Percentiles rank a stretch among this genome's conserved stretches.
phyloP scores from a whole-genome alignment of 2,329 filamentous ascomycete genomes.

The Aspergillus sclerotialis region DNA sequence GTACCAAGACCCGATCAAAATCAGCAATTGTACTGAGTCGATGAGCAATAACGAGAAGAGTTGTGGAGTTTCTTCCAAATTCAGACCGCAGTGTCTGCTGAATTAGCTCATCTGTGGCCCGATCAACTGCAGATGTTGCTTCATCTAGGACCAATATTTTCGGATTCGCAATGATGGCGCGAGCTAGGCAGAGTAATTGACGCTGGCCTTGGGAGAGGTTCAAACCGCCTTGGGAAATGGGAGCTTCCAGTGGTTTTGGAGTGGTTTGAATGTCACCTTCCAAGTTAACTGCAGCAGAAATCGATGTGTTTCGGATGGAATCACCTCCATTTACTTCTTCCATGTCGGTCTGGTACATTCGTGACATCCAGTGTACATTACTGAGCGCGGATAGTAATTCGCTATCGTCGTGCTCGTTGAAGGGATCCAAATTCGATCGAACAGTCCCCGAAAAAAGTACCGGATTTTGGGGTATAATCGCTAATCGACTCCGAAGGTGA shows the following conservation, averaged over 20 bases:
- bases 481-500: constrained; percentile 60
- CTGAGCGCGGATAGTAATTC: constrained; percentile 61
- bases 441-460: constrained; percentile 74
- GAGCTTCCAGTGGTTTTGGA: constrained; percentile 56
- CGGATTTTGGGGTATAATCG: constrained; percentile 75
- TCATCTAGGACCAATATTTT: constrained; percentile 74
- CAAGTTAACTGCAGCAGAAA: constrained; percentile 19
- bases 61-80: constrained; percentile 52
- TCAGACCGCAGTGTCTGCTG: constrained; percentile 65
- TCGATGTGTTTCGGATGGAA: constrained; percentile 51
- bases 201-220: constrained; percentile 39
- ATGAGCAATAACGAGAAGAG: constrained; percentile 67
- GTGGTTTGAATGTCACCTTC: constrained; percentile 54
- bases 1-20: constrained; percentile 65
- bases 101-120: constrained; percentile 65
- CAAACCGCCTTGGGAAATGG: constrained; percentile 63
- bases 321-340: too few species aligned
- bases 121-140: constrained; percentile 69
- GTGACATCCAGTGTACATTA: constrained; percentile 54
- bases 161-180: constrained; percentile 56
- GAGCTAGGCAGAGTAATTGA: constrained; percentile 16
- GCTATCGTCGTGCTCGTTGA: constrained; percentile 59
- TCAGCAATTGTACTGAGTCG: constrained; percentile 67
- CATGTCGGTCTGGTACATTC: too few species aligned
- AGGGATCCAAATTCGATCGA: constrained; percentile 68